Base-by-base conservation (phyloP, 208 protist species). In the Acanthamoeba sp. region DNA sequence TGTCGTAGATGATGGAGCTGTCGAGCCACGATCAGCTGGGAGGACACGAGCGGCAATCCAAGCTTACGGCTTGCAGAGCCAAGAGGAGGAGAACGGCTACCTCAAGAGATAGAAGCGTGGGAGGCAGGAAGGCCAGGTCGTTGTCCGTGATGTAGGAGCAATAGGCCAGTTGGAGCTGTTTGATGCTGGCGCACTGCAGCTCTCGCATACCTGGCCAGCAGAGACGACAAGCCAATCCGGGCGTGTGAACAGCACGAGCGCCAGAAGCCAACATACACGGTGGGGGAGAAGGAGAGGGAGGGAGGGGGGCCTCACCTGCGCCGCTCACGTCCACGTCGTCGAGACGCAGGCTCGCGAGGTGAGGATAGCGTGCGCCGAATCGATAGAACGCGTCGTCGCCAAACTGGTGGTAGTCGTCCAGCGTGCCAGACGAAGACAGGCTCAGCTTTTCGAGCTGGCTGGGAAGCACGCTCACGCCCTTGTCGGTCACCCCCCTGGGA, bases 371-470 rank as follows among this genome's bases (percentile, higher is more conserved):
- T 0, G 78, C 3, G n/a, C 42, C 22, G 32, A 87, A 87, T 18
- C 45, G 45, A 36, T 59, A 87, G 45, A 87, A 87, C 24, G 78
- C 78, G 16, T 87, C 78, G 22, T 87, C 78, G 7, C 78, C 78
- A 6, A 87, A 87, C 24, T 87, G 78, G 78, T 87, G 78, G 48
- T 87, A 87, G 29, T 87, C 78, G 34, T 87, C 78, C 45, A 87
- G 78, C 27, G 78, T 87, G 29, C 78, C 78, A 7, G 78, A 87
- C 14, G 78, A 87, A 14, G 78, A 87, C 24, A 87, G 45, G 78
- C 42, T 40, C 7, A 87, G 48, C 48, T 59, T 32, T 14, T 87
- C 42, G 38, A 87, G 78, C 27, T 38, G 38, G 18, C 24, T 24
- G 42, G 78, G 78, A 32, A 87, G 78, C 24, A n/a, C 34, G 45